Evolutionary conservation across 768 basidiomycete genomes (phyloP), one percentile per base, ranked within the genome.

Genomic region (Serendipita sp.): DNA sequence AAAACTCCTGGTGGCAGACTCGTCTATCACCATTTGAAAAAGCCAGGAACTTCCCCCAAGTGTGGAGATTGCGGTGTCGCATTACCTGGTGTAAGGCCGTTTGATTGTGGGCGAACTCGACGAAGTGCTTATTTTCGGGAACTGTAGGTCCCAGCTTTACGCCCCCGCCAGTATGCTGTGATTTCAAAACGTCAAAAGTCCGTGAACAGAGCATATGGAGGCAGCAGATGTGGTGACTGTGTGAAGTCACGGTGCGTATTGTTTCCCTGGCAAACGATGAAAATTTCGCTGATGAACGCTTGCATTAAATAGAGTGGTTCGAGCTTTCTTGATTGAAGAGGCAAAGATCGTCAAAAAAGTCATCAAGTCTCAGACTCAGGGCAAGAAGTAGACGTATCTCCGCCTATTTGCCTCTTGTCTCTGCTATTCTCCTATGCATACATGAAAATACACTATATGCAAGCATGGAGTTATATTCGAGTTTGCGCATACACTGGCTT

Each of bases 271-370:
- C 32, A 36, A 11, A 15, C 63, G 51, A 35, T 3, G 35, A 62
- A 44, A 60, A n/a, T 41, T 23, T 32, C 56, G 18, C 45, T 66
- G 34, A 66, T 15, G 13, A 58, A 60, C 46, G 11, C 46, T 64
- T 41, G 38, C 38, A 10, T 56, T 41, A n/a, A 64, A 0, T 68
- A 97, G 96, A 68, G 94, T 99, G 71, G 87, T 98, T 70, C 90
- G 96, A 66, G 93, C 96, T 68, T 99, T 99, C 86, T 78, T 99
- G 67, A 90, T 99, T 45, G 96, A 98, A 81, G 96, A 99, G 81
- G 96, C 96, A 51, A 98, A 98, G 82, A 98, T 99, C 71, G 96
- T 99, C 74, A 99, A 99, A 86, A 88, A 84, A 78, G 95, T 98
- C 70, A 93, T 97, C 82, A 96, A 96, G 81, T 86, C 88, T 73